Evolutionary conservation across 257 asterid genomes (phyloP).

Genomic region (Ehretia macrophylla): DNA sequence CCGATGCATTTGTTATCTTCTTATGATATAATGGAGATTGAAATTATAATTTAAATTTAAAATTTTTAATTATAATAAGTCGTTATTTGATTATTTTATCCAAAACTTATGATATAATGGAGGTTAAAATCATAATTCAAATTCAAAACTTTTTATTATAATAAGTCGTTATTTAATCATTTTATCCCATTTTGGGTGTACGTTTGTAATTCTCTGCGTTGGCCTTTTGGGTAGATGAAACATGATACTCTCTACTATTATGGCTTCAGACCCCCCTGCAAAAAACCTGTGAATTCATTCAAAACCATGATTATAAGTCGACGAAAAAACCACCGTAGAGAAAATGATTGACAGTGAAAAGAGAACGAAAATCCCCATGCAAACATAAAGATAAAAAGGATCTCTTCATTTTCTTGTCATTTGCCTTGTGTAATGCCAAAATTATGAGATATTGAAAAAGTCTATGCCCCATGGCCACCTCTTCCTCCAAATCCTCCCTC

Average conservation of each 20-base stretch:
- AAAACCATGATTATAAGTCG: slow-evolving; percentile 26
- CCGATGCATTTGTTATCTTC: too few relatives aligned
- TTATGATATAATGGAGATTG: too few relatives aligned
- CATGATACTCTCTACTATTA: neutral
- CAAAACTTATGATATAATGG: too few relatives aligned
- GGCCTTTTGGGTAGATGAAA: neutral
- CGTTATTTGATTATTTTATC: too few relatives aligned
- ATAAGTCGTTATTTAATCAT: too few relatives aligned
- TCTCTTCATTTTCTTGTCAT: neutral
- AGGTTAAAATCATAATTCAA: too few relatives aligned
- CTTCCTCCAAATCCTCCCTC: slow-evolving; percentile 42
- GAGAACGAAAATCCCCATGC: slow-evolving; percentile 11
- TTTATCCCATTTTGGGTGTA: too few relatives aligned
- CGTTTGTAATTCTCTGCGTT: slow-evolving; percentile 2
- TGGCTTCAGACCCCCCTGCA: slow-evolving; percentile 14
- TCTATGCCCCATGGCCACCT: slow-evolving; percentile 41
- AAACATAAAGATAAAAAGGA: slow-evolving; percentile 8
- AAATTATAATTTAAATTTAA: too few relatives aligned
- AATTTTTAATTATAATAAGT: too few relatives aligned
- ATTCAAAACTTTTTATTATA: too few relatives aligned
- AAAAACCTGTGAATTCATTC: slow-evolving; percentile 17
- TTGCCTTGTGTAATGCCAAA: slow-evolving; percentile 3
- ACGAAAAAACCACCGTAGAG: slow-evolving; percentile 26
- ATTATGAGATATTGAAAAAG: slow-evolving; percentile 8
- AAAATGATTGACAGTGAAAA: slow-evolving; percentile 19